Base-by-base conservation (phyloP, 108 stramenopile genomes). In the Pseudonitzschia delicatissima region DNA sequence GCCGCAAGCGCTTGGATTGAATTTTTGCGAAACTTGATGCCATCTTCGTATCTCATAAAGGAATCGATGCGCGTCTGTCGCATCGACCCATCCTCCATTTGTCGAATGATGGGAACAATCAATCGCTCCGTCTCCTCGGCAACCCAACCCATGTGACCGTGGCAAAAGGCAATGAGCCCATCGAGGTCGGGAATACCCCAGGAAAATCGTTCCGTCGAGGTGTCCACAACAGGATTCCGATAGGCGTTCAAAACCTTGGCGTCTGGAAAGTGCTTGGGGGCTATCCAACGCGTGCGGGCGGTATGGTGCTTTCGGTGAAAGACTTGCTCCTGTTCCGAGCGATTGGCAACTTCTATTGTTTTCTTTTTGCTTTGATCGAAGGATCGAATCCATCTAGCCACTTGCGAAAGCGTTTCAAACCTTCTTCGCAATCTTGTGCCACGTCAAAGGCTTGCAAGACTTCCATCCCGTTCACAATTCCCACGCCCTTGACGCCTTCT, bases 401-500 rank as follows among this genome's bases (percentile, higher is more conserved):
- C 5, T 81, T 45, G 4, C 87, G 85, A 71, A 97, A 98, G 47
- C 67, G 28, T 34, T 68, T 59, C 57, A 96, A 76, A 0, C 91
- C 96, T 27, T 63, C 65, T 55, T 78, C 74, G 27, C 86, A 57
- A 57, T 78, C 74, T 3, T 59, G 40, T 13, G 78, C 69, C 4
- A 87, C 77, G 61, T 88, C 81, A 70, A 97, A 97, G 3, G 87
- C 92, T 37, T 90, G 74, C 1, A 96, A 40, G 31, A 99, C 84
- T 80, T 99, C 99, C 94, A 97, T 97, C 12, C 95, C 97, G 62
- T 99, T 99, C 18, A 99, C 99, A 52, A 98, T 96, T 3, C 99
- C 99, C 0, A 99, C 96, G 21, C 80, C 80, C 27, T 90, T 87
- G 20, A 99, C 91, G n/a, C 98, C 99, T 48, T 96, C 89, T 13